Percentiles rank a stretch among this genome's conserved stretches.
These are phyloP conservation scores for Centaurea solstitialis DNA, from an alignment of 129 eudicot species.

Conservation along the genomic window DNA sequence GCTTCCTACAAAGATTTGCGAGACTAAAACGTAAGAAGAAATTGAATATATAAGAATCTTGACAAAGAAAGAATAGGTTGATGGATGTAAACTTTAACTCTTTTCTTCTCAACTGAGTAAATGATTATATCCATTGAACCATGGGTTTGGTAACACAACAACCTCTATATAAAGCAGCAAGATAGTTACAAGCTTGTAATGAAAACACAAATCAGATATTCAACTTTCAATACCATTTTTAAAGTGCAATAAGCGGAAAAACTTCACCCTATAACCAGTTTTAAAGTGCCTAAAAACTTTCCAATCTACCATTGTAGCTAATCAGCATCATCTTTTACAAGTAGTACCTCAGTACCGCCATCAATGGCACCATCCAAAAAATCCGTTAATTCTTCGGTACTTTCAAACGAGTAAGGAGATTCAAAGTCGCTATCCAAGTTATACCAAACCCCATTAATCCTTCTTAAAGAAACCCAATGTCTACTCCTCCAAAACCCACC, in stretches of 20 bases:
- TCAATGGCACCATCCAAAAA: conserved; percentile 59
- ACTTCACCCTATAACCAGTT: background rate
- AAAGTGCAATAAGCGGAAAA: background rate
- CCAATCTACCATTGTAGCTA: conserved; percentile 5
- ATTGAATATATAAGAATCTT: background rate
- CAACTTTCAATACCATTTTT: background rate
- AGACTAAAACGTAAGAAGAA: background rate
- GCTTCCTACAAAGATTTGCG: background rate
- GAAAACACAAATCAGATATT: background rate
- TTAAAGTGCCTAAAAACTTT: background rate
- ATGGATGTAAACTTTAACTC: no score
- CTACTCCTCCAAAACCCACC: conserved; percentile 81
- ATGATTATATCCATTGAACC: background rate
- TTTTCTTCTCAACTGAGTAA: background rate
- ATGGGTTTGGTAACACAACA: background rate
- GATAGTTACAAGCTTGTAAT: background rate
- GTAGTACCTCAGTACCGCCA: conserved; percentile 75
- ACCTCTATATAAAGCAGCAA: background rate
- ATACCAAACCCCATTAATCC: conserved; percentile 75
- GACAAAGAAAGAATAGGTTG: background rate
- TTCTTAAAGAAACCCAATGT: conserved; percentile 89
- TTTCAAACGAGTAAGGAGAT: conserved; percentile 51
- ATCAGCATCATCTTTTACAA: conserved; percentile 56
- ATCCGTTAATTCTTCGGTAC: conserved; percentile 50
- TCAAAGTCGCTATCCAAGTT: conserved; percentile 90